These are phyloP conservation scores for Lizonia empirigonia DNA, from an alignment of 2,329 filamentous ascomycete genomes.

Conservation along the genomic window DNA sequence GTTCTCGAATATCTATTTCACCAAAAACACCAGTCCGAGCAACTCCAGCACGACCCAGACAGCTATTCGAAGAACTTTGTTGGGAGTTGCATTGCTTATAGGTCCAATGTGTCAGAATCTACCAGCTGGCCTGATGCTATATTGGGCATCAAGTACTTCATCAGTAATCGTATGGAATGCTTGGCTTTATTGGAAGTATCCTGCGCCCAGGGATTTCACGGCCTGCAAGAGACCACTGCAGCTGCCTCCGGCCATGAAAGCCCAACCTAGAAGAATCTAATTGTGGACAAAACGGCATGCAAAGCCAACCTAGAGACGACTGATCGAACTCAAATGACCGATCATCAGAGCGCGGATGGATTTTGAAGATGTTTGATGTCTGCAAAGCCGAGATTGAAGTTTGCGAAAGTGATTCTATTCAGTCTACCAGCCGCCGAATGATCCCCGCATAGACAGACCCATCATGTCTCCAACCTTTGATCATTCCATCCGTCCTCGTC, in stretches of 20 bases:
- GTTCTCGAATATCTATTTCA: conserved; percentile 53
- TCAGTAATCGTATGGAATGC: conserved; percentile 44
- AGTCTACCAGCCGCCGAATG: too few species aligned
- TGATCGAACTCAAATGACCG: not conserved
- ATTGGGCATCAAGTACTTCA: conserved; percentile 45
- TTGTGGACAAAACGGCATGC: not conserved
- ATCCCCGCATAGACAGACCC: too few species aligned
- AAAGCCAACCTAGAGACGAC: not conserved
- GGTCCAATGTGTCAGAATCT: conserved; percentile 42
- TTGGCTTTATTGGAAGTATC: conserved; percentile 41
- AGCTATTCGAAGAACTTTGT: conserved; percentile 31
- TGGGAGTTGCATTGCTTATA: conserved; percentile 42
- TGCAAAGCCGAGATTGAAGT: too few species aligned
- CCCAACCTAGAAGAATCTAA: not conserved
- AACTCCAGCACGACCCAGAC: too few species aligned
- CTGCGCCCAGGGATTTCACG: conserved; percentile 29
- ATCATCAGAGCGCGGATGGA: not conserved
- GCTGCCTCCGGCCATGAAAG: conserved; percentile 21
- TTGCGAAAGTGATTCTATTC: too few species aligned
- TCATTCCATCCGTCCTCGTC: too few species aligned
- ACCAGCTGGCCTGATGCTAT: conserved; percentile 52
- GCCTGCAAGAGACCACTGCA: conserved; percentile 39
- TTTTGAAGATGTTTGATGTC: too few species aligned
- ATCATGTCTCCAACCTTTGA: too few species aligned
- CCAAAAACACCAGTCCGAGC: conserved; percentile 27